Base-by-base conservation (phyloP, 2,329 filamentous ascomycete species). In the Colletotrichum falcatum region DNA sequence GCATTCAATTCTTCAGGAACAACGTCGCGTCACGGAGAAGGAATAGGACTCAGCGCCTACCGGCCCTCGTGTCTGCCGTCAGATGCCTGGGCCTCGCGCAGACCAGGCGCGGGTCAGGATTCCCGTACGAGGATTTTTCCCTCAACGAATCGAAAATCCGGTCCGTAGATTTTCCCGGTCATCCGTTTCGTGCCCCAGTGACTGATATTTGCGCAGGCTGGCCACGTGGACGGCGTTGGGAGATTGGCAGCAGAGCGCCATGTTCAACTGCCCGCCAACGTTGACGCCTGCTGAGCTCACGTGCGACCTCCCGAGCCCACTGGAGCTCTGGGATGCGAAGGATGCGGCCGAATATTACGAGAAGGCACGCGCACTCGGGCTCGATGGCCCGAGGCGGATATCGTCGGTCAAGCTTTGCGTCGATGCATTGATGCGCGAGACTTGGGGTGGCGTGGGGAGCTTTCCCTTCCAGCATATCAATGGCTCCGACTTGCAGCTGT, bases 241-340 rank as follows among this genome's bases (percentile, higher is more conserved):
- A 8, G 76, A 78, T 62, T 78, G 76, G 75, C 76, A 78, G 28
- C 76, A 79, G 37, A 59, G 68, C 28, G 74, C 77, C 56, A 71
- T 76, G 62, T 75, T 74, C 54, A 74, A 77, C 55, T 63, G 61
- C 3, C 75, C 74, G n/a, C 70, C 74, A 2, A 35, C 71, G 14
- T 75, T 74, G 23, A 73, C 74, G 1, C 72, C 73, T 11, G 48
- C 63, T 33, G 77, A 79, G 59, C 63, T 79, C 55, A 75, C 70
- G 0, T 75, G 74, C 33, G 71, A 75, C n/a, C 61, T 77, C 3
- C 75, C 77, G 0, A 76, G 75, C 39, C 63, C 74, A 6, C 61
- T 60, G 0, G 72, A 74, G 16, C 70, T 79, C 0, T 79, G 77
- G 77, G 74, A 78, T 28, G 74, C 77, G 0, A 61, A 67, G 3